phyloP scores from a whole-genome alignment of 2,329 filamentous ascomycete genomes.

The Xylariaceae sp. region DNA sequence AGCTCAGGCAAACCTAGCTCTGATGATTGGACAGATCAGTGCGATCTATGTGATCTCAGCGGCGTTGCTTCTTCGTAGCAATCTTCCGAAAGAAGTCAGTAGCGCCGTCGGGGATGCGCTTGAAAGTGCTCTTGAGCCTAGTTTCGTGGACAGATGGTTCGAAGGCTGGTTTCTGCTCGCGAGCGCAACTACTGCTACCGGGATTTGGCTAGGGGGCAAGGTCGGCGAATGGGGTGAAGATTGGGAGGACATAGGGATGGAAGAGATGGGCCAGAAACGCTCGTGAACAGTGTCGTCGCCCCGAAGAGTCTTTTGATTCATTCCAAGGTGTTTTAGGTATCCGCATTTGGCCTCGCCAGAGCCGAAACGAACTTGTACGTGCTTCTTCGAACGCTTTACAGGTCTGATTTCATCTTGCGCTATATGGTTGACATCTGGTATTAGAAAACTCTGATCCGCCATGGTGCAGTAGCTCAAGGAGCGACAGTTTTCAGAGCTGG shows the following conservation, averaged over 20 bases:
- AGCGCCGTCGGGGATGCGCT: slow-evolving; percentile 73
- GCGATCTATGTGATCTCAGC: slow-evolving; percentile 83
- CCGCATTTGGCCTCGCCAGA: not conserved
- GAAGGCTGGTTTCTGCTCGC: slow-evolving; percentile 79
- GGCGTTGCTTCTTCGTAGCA: slow-evolving; percentile 71
- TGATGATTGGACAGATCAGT: slow-evolving; percentile 74
- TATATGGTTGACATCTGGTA: not conserved
- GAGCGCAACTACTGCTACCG: slow-evolving; percentile 61
- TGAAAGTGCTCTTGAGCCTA: slow-evolving; percentile 67
- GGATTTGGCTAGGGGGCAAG: slow-evolving; percentile 68
- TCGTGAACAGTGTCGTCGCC: slow-evolving; percentile 39
- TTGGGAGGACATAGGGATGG: slow-evolving; percentile 57
- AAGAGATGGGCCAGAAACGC: slow-evolving; percentile 69
- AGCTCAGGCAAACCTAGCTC: slow-evolving; percentile 71
- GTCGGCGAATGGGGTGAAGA: slow-evolving; percentile 52
- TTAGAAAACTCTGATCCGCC: not conserved
- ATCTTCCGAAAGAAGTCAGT: slow-evolving; percentile 72
- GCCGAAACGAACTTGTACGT: not conserved
- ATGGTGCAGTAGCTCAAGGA: not conserved
- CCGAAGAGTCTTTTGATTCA: not conserved
- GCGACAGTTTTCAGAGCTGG: not conserved
- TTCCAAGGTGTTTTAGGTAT: slow-evolving; percentile 16
- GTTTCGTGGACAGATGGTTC: slow-evolving; percentile 78
- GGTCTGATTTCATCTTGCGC: not conserved
- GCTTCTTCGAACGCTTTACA: not conserved